Base-by-base conservation (phyloP, 2,329 filamentous ascomycete genomes). In the Hymenoscyphus fructigenus region DNA sequence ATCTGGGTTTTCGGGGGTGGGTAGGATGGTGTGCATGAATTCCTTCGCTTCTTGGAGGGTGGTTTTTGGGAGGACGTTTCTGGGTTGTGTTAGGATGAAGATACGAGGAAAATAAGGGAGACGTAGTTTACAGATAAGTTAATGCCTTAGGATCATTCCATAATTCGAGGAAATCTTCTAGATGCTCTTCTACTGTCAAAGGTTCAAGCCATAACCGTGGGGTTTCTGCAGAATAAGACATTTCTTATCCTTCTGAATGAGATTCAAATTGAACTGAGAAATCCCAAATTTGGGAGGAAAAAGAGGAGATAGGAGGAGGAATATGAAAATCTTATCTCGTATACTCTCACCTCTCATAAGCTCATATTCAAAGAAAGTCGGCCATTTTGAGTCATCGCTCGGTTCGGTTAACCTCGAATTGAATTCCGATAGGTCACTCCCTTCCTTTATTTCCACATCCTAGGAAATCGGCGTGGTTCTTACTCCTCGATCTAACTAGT, bases 141-240 rank as follows among this genome's bases (percentile, higher is more conserved):
- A 72, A 14, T 2, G 58, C 44, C 20, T 66, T 58, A 3, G 63
- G 59, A 38, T 67, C 63, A 5, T 26, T 65, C 69, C 69, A 72
- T 7, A 72, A n/a, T 7, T 67, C 65, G 23, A 65, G 65, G 15
- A 70, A 73, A 57, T 67, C 68, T 9, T 67, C 57, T 0, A 71
- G 57, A 61, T 73, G 71, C 2, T 67, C 63, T 12, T 66, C 64
- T 1, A 67, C 23, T 10, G 20, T 60, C 14, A 73, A 23, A 0
- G 47, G 63, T 38, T 68, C 62, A 1, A 73, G 66, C 41, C 65
- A 66, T 6, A 71, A 57, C 3, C 68, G 53, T 9, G 62, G 65
- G 17, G 66, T 66, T 29, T 59, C 53, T 32, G 47, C n/a, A 0
- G 59, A 20, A 12, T 50, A 50, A 5, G 20, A 53, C 59, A 60